A percentile compares a stretch with the other conserved stretches of the same genome.
Evolutionary conservation across 2,329 filamentous ascomycete genomes (phyloP).

Genomic region (Akanthomyces uredinophilus): DNA sequence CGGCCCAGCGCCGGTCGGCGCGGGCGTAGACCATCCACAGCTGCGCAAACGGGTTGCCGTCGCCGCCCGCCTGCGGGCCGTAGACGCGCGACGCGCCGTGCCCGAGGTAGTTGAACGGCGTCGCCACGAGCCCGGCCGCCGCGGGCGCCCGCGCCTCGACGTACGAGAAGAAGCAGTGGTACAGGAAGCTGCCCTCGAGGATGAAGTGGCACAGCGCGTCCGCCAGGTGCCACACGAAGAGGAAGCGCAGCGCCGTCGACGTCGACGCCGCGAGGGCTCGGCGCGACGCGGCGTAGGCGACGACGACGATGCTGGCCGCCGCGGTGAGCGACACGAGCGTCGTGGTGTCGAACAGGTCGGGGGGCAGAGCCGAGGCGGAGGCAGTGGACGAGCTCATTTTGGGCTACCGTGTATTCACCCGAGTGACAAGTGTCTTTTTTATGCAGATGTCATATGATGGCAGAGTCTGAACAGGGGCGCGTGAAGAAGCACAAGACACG

Average conservation of each 20-base stretch:
- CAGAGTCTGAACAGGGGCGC: neutral
- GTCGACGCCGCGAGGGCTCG: constrained; percentile 43
- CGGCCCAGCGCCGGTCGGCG: constrained; percentile 60
- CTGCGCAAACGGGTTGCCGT: constrained; percentile 48
- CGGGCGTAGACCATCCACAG: constrained; percentile 66
- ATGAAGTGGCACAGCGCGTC: constrained; percentile 87
- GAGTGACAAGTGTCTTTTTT: neutral
- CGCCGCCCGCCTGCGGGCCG: constrained; percentile 52
- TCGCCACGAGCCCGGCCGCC: constrained; percentile 37
- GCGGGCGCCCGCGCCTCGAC: constrained; percentile 28
- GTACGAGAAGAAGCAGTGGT: constrained; percentile 80
- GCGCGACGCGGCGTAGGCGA: constrained; percentile 46
- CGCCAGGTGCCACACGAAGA: constrained; percentile 94
- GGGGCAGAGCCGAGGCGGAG: constrained; percentile 34
- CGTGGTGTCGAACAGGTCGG: constrained; percentile 54
- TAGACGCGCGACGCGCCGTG: constrained; percentile 42
- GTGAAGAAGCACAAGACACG: neutral
- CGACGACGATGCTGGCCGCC: constrained; percentile 46
- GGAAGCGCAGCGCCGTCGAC: constrained; percentile 57
- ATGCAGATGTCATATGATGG: too few relatives aligned
- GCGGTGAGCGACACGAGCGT: constrained; percentile 55
- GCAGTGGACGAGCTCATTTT: constrained; percentile 6
- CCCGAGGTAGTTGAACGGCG: constrained; percentile 49
- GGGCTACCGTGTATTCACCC: neutral
- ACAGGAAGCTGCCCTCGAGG: constrained; percentile 87